phyloP scores from a whole-genome alignment of 1,284 basidiomycete species.

The Thecaphora thlaspeos region DNA sequence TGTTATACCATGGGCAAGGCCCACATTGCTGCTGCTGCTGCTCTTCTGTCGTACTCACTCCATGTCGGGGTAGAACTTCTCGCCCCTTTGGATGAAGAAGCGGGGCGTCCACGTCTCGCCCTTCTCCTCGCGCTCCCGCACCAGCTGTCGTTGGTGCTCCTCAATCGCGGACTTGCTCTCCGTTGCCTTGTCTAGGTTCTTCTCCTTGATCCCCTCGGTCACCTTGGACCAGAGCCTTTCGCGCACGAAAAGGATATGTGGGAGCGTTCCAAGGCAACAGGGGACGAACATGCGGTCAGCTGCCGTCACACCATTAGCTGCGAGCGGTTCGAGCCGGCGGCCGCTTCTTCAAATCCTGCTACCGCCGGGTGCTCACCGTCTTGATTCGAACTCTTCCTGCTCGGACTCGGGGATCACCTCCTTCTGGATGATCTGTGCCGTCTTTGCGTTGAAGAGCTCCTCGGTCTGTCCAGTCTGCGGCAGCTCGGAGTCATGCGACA shows the following conservation, averaged over 20 bases:
- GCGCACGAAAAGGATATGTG: not conserved
- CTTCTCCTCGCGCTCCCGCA: conserved; percentile 73
- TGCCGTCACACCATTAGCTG: too few relatives aligned
- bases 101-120: conserved; percentile 69
- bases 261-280: too few relatives aligned
- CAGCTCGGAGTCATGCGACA: too few relatives aligned
- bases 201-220: conserved; percentile 79
- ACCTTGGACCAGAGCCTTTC: conserved; percentile 73
- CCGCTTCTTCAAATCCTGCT: not conserved
- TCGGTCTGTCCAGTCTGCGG: conserved; percentile 69
- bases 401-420: conserved; percentile 78
- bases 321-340: not conserved
- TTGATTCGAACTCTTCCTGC: conserved; percentile 87
- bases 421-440: conserved; percentile 74
- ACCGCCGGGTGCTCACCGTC: conserved; percentile 41
- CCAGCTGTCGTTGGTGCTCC: conserved; percentile 81
- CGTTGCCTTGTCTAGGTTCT: conserved; percentile 92
- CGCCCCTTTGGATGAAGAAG: conserved; percentile 73
- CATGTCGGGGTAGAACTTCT: conserved; percentile 51
- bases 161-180: conserved; percentile 86
- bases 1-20: conserved; percentile 1
- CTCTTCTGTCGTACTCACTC: conserved; percentile 39
- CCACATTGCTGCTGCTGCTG: too few relatives aligned
- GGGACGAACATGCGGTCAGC: too few relatives aligned
- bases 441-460: conserved; percentile 78